These are phyloP conservation scores for Albifimbria verrucaria DNA, from an alignment of 2,329 filamentous ascomycete genomes.

Conservation along the genomic window DNA sequence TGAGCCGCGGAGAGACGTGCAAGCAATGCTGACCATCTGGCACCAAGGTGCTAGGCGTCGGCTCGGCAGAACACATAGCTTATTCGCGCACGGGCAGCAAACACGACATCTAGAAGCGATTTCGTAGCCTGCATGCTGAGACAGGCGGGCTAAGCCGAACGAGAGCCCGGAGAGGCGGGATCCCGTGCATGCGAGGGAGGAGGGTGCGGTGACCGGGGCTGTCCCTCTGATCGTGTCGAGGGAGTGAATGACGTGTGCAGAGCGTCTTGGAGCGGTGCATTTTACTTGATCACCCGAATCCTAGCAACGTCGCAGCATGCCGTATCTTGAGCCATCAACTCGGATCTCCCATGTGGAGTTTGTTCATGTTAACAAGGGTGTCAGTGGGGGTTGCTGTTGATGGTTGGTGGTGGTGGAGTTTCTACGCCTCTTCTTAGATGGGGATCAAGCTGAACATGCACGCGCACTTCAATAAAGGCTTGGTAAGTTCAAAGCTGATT, in stretches of 20 bases:
- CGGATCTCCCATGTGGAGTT: too few species aligned
- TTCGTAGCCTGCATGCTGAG: not conserved
- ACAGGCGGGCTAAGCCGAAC: not conserved
- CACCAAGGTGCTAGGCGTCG: too few species aligned
- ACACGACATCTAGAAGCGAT: not conserved
- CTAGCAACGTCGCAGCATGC: not conserved
- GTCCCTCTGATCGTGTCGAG: not conserved
- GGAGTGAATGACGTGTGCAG: not conserved
- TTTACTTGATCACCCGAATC: not conserved
- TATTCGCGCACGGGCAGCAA: not conserved
- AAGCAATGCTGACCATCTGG: too few species aligned
- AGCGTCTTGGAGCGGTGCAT: not conserved
- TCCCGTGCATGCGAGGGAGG: not conserved
- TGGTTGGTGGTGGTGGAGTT: too few species aligned
- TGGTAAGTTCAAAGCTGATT: too few species aligned
- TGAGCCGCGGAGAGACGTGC: not conserved
- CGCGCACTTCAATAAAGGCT: too few species aligned
- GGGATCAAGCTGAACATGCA: too few species aligned
- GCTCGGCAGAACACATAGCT: not conserved
- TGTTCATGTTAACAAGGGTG: too few species aligned
- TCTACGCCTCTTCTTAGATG: too few species aligned
- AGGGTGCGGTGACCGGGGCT: not conserved
- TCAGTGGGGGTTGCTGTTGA: too few species aligned
- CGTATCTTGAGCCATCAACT: not conserved
- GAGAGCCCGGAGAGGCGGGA: not conserved